phyloP scores from a whole-genome alignment of 1,139 yeast genomes.

The Candida sanyaensis region DNA sequence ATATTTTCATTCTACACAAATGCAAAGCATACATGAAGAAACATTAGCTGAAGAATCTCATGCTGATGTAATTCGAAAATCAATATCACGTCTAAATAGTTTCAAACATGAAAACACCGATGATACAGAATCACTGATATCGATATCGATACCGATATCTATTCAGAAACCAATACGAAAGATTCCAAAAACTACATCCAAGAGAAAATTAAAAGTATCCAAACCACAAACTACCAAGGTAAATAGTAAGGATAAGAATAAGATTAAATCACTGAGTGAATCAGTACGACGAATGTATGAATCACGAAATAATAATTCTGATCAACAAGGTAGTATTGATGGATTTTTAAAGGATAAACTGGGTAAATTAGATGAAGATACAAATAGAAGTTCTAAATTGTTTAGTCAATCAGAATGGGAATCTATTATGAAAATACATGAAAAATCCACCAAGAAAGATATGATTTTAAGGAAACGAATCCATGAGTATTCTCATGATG shows the following conservation, averaged over 20 bases:
- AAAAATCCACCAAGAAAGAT: constrained; percentile 13
- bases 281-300: background rate
- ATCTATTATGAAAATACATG: background rate
- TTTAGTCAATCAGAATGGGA: background rate
- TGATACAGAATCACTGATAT: background rate
- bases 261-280: background rate
- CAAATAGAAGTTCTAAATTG: background rate
- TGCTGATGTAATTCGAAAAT: constrained; percentile 9
- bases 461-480: constrained; percentile 23
- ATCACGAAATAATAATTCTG: background rate
- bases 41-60: constrained; percentile 19
- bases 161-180: constrained; percentile 15
- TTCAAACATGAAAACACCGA: constrained; percentile 15
- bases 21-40: constrained; percentile 39
- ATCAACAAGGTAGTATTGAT: background rate
- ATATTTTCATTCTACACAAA: constrained; percentile 31
- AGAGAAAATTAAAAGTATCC: constrained; percentile 5
- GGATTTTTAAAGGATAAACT: background rate
- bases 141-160: too few relatives aligned
- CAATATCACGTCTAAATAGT: constrained; percentile 17
- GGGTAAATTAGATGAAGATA: background rate
- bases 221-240: background rate
- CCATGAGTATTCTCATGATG: background rate
- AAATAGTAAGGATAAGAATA: background rate
- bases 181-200: background rate